These are phyloP conservation scores for Penicillium hordei DNA, from an alignment of 2,329 filamentous ascomycete genomes.

Conservation along the genomic window DNA sequence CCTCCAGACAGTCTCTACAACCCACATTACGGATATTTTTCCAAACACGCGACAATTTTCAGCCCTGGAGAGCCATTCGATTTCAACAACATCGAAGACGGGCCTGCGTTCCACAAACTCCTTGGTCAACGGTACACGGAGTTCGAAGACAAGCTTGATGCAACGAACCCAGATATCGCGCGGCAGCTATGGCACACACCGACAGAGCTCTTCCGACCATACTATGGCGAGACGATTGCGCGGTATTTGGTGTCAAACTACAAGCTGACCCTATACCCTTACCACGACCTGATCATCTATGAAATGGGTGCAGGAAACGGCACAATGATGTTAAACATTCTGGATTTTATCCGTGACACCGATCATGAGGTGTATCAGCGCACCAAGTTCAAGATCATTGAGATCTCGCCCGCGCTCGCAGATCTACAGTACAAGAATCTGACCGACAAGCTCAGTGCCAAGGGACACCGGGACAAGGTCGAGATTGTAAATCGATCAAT, in stretches of 20 bases:
- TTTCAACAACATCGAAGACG: slow-evolving; percentile 77
- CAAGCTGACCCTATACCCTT: slow-evolving; percentile 88
- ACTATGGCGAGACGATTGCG: slow-evolving; percentile 96
- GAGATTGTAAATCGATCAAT: slow-evolving; percentile 94
- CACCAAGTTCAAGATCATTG: slow-evolving; percentile 92
- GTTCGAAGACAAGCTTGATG: slow-evolving; percentile 87
- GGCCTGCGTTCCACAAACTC: slow-evolving; percentile 76
- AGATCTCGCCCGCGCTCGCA: slow-evolving; percentile 83
- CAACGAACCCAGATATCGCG: slow-evolving; percentile 66
- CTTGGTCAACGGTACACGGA: slow-evolving; percentile 78
- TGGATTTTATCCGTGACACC: slow-evolving; percentile 88
- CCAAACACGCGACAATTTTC: slow-evolving; percentile 95
- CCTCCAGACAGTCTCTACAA: slow-evolving; percentile 84
- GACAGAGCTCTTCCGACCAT: slow-evolving; percentile 92
- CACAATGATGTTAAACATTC: slow-evolving; percentile 95
- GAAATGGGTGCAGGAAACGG: slow-evolving; percentile 98
- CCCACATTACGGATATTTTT: slow-evolving; percentile 92
- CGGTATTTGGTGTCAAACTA: slow-evolving; percentile 95
- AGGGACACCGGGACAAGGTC: slow-evolving; percentile 79
- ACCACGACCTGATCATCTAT: slow-evolving; percentile 96
- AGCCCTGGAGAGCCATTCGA: slow-evolving; percentile 87
- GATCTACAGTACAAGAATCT: slow-evolving; percentile 72
- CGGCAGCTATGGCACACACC: slow-evolving; percentile 98
- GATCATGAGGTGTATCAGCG: slow-evolving; percentile 91
- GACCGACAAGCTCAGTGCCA: slow-evolving; percentile 62